Evolutionary conservation across 768 basidiomycete species (phyloP).

Genomic region (Leccinum broughii): DNA sequence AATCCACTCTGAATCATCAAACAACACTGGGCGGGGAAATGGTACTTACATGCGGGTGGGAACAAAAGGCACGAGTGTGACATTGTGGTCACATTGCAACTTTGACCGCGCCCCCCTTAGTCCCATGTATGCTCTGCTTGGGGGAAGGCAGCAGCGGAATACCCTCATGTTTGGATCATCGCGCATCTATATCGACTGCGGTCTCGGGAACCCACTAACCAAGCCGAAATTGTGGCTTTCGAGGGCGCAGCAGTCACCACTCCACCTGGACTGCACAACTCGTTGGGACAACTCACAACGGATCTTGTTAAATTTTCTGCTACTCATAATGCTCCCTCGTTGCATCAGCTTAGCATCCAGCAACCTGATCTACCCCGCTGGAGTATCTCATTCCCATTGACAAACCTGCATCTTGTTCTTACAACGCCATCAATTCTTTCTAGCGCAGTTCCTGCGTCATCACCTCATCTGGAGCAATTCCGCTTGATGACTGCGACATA

Average conservation of each 20-base stretch:
- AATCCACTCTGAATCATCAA: conserved; percentile 95
- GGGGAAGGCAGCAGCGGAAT: conserved; percentile 42
- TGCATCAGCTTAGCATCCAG: conserved; percentile 35
- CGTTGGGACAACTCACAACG: conserved; percentile 29
- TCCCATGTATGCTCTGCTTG: conserved; percentile 60
- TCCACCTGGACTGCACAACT: conserved; percentile 34
- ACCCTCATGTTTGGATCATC: conserved; percentile 56
- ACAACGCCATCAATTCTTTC: conserved; percentile 20
- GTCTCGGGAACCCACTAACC: conserved; percentile 41
- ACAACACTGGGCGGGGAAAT: conserved; percentile 5
- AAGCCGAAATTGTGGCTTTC: conserved; percentile 53
- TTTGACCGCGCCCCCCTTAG: conserved; percentile 45
- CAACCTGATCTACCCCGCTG: conserved; percentile 39
- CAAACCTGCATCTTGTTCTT: conserved; percentile 37
- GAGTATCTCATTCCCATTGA: conserved; percentile 36
- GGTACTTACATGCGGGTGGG: conserved; percentile 22
- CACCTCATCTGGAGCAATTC: conserved; percentile 47
- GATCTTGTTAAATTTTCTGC: conserved; percentile 31
- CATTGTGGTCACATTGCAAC: conserved; percentile 17
- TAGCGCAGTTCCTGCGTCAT: conserved; percentile 20
- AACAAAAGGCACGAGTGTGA: neutral
- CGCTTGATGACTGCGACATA: conserved; percentile 59
- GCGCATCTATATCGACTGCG: conserved; percentile 50
- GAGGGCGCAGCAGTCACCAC: conserved; percentile 43
- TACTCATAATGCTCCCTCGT: conserved; percentile 35